Evolutionary conservation across 306 rosid genomes (phyloP), one percentile per base, ranked within the genome.

Genomic region (Citrullus colocynthis): DNA sequence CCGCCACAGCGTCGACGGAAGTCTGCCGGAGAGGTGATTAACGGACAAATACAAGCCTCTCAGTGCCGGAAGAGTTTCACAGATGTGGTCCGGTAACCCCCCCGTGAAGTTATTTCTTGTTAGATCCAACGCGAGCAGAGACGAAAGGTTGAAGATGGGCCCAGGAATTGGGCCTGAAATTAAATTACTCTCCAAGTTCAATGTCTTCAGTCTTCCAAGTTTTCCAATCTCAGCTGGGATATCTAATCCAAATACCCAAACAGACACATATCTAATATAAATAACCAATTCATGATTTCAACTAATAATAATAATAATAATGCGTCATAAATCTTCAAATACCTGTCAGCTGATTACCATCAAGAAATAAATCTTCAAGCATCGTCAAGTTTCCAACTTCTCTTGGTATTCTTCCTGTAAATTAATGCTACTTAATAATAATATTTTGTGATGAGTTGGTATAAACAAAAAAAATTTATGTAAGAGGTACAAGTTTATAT

Each of bases 391-490:
- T 80, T 16, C 83, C 83, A 6, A 77, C 48, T 34, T 64, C 66
- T 76, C 81, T 44, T 0, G 88, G 83, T 61, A 85, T 83, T 17
- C 81, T 69, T 37, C 88, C 86, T 83, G 80, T 45, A 70, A 17
- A 6, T 58, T 63, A 0, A 7, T 1, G 48, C 9, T 42, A 42
- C 8, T 42, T 7, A 42, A 8, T 24, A n/a, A n/a, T n/a, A n/a
- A n/a, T n/a, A n/a, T n/a, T n/a, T n/a, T n/a, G n/a, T n/a, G n/a
- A n/a, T n/a, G n/a, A n/a, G n/a, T n/a, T n/a, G n/a, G n/a, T n/a
- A n/a, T n/a, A n/a, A n/a, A n/a, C n/a, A n/a, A n/a, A n/a, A n/a
- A n/a, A n/a, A n/a, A n/a, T n/a, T n/a, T n/a, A n/a, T n/a, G n/a
- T n/a, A n/a, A n/a, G n/a, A n/a, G n/a, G n/a, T n/a, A n/a, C n/a